A percentile compares a stretch with the other conserved stretches of the same genome.
Evolutionary conservation across 805 yeast genomes (phyloP).

Genomic region (Starmera quercuum): DNA sequence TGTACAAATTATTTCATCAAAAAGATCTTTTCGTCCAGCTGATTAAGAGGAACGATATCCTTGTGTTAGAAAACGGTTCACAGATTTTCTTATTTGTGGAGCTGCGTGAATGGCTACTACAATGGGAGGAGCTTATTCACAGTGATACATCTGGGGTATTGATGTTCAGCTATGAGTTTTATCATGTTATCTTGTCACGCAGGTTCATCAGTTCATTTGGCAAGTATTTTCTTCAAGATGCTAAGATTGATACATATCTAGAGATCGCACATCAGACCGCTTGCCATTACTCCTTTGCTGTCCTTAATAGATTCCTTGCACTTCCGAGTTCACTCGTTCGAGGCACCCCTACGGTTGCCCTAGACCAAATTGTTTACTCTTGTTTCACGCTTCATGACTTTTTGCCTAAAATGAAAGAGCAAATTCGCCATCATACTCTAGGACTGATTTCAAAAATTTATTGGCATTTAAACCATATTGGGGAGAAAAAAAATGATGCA

Average conservation of each 20-base stretch:
- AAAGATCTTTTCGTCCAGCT: constrained; percentile 15
- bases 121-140: constrained; percentile 36
- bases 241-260: constrained; percentile 18
- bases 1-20: constrained; percentile 17
- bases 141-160: constrained; percentile 43
- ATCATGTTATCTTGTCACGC: constrained; percentile 33
- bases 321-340: constrained; percentile 39
- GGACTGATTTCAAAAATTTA: constrained; percentile 44
- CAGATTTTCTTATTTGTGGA: constrained; percentile 13
- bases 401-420: constrained; percentile 28
- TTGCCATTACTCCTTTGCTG: constrained; percentile 35
- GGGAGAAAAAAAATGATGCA: constrained; percentile 49
- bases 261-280: constrained; percentile 31
- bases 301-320: constrained; percentile 35
- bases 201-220: constrained; percentile 27
- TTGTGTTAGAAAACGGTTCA: background rate
- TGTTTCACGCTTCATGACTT: constrained; percentile 45
- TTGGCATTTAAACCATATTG: constrained; percentile 52
- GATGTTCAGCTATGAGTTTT: constrained; percentile 40
- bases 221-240: constrained; percentile 17
- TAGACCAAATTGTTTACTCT: constrained; percentile 47
- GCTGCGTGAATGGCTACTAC: constrained; percentile 33
- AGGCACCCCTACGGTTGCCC: constrained; percentile 47
- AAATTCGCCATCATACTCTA: constrained; percentile 34
- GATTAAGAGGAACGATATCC: constrained; percentile 13